Evolutionary conservation across 768 basidiomycete species (phyloP).

Genomic region (Rhizopogon rudus): DNA sequence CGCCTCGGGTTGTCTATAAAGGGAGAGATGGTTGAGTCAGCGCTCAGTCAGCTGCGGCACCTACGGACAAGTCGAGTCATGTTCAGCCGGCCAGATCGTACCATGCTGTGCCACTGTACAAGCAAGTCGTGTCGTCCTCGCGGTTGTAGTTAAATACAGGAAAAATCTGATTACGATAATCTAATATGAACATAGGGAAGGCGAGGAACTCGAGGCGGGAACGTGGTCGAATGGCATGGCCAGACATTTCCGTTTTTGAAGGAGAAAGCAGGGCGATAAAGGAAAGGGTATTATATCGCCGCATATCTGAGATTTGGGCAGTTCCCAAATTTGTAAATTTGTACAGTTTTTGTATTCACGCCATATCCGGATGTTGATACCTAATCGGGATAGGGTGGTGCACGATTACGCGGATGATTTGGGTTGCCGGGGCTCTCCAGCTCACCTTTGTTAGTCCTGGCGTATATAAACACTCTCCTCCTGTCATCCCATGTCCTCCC

Average conservation of each 20-base stretch:
- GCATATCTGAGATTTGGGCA: constrained; percentile 27
- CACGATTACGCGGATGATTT: constrained; percentile 20
- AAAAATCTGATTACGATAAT: constrained; percentile 26
- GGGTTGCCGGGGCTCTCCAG: constrained; percentile 18
- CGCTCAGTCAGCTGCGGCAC: constrained; percentile 12
- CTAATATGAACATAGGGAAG: constrained; percentile 12
- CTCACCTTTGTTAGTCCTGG: constrained; percentile 23
- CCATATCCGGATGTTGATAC: constrained; percentile 3
- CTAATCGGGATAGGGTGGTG: constrained; percentile 12
- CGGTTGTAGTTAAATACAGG: not conserved
- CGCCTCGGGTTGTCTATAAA: too few species aligned
- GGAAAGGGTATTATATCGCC: constrained; percentile 2
- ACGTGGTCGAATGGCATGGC: constrained; percentile 16
- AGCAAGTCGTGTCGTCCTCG: constrained; percentile 2
- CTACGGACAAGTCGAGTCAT: constrained; percentile 1
- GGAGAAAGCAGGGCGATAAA: not conserved
- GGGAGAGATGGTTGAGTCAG: constrained; percentile 12
- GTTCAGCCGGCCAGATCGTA: not conserved
- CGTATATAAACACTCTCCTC: constrained; percentile 13
- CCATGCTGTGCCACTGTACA: not conserved
- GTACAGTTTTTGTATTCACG: not conserved
- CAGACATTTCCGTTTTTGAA: not conserved
- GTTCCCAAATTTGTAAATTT: too few species aligned
- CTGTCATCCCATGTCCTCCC: constrained; percentile 26
- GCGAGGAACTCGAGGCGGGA: constrained; percentile 25